Base-by-base conservation (phyloP, 805 yeast species). In the Saccharomycopsis sp. region DNA sequence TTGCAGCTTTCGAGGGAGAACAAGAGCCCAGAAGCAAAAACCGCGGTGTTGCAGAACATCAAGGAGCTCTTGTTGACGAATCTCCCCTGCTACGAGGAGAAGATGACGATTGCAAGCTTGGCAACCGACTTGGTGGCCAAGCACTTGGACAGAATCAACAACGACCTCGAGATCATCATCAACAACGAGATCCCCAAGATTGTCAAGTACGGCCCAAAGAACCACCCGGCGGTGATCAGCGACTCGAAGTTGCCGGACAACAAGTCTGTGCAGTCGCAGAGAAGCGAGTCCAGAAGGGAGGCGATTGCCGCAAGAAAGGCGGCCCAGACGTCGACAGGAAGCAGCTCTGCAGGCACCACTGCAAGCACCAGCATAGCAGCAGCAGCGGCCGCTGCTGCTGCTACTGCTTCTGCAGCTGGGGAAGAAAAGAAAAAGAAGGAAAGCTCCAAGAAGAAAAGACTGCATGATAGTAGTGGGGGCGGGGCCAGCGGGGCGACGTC, bases 71-170 rank as follows among this genome's bases (percentile, higher is more conserved):
- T 43, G 29, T 17, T 40, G 17, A 38, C 31, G 43, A 67, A 89
- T 42, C 76, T 89, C 65, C 96, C 97, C 1, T 84, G 95, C 47
- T 62, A 89, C 41, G 97, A 89, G 57, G 96, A 92, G 58, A 92
- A 92, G 61, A 86, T 92, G 94, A 96, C 89, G 58, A 96, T 92
- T 31, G 89, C 96, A 4, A 80, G 89, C 1, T 79, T 85, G 30
- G 96, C 96, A 17, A 71, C 84, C 22, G 96, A 88, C 52, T 70
- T 79, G 9, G 69, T 87, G 34, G 63, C 69, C 22, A 75, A 78
- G 44, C 82, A 85, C 53, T 62, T 85, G 41, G 69, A 67, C 38
- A 68, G 96, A 38, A 69, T 92, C 49, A 83, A 88, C 55, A 75
- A 80, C 50, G 94, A 84, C 54, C 88, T 75, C 63, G 82, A 81